Evolutionary conservation across 768 basidiomycete species (phyloP).

Genomic region (Hortiboletus campestris): DNA sequence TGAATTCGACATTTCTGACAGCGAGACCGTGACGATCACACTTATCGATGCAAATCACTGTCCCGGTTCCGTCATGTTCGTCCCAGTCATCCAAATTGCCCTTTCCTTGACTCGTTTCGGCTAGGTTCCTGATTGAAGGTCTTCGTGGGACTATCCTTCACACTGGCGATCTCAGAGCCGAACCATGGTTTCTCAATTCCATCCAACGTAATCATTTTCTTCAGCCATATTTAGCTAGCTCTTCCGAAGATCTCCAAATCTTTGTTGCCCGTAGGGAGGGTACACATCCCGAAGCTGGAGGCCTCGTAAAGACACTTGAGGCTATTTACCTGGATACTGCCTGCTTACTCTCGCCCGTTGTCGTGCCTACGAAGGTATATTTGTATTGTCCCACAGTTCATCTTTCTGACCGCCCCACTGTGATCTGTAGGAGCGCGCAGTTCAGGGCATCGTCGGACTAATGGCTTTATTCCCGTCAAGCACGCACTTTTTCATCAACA

Average conservation of each 20-base stretch:
- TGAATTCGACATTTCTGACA: slow-evolving; percentile 51
- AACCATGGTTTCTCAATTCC: slow-evolving; percentile 72
- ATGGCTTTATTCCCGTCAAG: slow-evolving; percentile 63
- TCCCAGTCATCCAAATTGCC: neutral
- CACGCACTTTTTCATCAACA: slow-evolving; percentile 83
- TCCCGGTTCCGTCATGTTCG: slow-evolving; percentile 89
- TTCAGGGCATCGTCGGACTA: slow-evolving; percentile 62
- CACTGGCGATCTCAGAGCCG: slow-evolving; percentile 91
- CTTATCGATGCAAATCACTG: slow-evolving; percentile 93
- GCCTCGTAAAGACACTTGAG: slow-evolving; percentile 53
- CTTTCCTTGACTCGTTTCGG: neutral
- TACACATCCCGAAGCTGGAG: slow-evolving; percentile 19
- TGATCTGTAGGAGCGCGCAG: slow-evolving; percentile 55
- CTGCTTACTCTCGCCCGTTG: slow-evolving; percentile 48
- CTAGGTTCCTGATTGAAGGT: slow-evolving; percentile 84
- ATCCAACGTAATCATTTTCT: slow-evolving; percentile 70
- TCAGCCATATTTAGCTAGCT: slow-evolving; percentile 58
- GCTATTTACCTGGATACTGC: slow-evolving; percentile 86
- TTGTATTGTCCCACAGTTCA: too few species aligned
- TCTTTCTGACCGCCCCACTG: neutral
- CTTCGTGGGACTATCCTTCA: slow-evolving; percentile 71
- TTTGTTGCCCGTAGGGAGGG: slow-evolving; percentile 26
- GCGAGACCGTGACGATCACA: slow-evolving; percentile 67
- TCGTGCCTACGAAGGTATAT: slow-evolving; percentile 60
- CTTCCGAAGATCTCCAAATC: slow-evolving; percentile 24